A percentile compares a stretch with the other conserved stretches of the same genome.
Evolutionary conservation across 805 yeast genomes (phyloP).

Genomic region (Pichia cabralensis): DNA sequence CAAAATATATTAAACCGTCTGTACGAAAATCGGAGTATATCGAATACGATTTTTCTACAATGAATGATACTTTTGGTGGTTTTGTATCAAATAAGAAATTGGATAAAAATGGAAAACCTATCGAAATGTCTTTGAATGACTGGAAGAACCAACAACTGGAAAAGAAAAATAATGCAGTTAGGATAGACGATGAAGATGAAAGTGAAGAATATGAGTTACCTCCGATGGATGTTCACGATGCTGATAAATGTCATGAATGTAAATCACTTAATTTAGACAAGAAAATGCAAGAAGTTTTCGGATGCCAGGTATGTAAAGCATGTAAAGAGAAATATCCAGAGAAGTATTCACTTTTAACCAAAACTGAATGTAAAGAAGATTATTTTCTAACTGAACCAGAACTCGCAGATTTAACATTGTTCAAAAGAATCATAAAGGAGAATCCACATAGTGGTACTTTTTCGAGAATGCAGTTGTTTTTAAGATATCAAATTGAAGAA

Average conservation of each 20-base stretch:
- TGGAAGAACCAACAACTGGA: slow-evolving; percentile 44
- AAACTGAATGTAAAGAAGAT: slow-evolving; percentile 91
- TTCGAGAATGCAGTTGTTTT: slow-evolving; percentile 85
- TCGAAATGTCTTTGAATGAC: slow-evolving; percentile 37
- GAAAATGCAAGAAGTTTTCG: slow-evolving; percentile 57
- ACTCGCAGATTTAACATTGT: slow-evolving; percentile 53
- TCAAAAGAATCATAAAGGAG: slow-evolving; percentile 77
- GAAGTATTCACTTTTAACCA: slow-evolving; percentile 82
- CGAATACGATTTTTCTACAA: slow-evolving; percentile 82
- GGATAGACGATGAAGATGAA: slow-evolving; percentile 25
- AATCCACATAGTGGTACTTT: slow-evolving; percentile 89
- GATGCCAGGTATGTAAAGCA: slow-evolving; percentile 64
- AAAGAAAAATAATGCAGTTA: slow-evolving; percentile 21
- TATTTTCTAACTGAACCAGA: slow-evolving; percentile 92
- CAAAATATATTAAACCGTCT: slow-evolving; percentile 29
- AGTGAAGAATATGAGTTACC: slow-evolving; percentile 60
- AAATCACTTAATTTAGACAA: slow-evolving; percentile 71
- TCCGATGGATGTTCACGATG: slow-evolving; percentile 58
- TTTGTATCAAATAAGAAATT: slow-evolving; percentile 40
- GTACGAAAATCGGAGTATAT: slow-evolving; percentile 59
- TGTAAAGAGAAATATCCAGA: slow-evolving; percentile 73
- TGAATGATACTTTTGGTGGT: slow-evolving; percentile 86
- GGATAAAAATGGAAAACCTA: slow-evolving; percentile 18
- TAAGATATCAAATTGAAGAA: slow-evolving; percentile 88
- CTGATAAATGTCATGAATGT: slow-evolving; percentile 83